Base-by-base conservation (phyloP, 495 filamentous ascomycete species). In the Tuber magnatum region DNA sequence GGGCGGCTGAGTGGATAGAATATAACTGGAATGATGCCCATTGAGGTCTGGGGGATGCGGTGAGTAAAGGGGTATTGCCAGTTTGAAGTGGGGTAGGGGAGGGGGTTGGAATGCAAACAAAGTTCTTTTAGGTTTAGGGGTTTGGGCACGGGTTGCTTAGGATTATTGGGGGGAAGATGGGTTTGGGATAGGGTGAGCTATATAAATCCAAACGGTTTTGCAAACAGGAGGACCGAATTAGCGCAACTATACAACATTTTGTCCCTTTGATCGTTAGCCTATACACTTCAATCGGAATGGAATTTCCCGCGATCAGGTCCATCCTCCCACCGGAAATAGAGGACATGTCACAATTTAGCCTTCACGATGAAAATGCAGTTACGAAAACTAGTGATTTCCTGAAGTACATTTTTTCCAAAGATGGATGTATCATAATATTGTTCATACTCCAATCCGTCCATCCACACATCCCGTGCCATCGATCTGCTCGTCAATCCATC, bases 11-110 rank as follows among this genome's bases (percentile, higher is more conserved):
- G 8, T 78, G 72, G 40, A 70, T 76, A 6, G 76, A 78, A 51
- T 78, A 78, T 44, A 74, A 78, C 65, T 78, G 76, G 76, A 73
- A 73, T 35, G 56, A 65, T 35, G 14, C 28, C 9, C 32, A 65
- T 20, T 65, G 28, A 32, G 32, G 56, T 18, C 51, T 14, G 51
- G 24, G 24, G n/a, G 51, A 24, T 56, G 48, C 9, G 7, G 48
- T 1, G 14, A 12, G 56, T 18, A 32, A n/a, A 18, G 56, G 56
- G 56, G 28, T 32, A 5, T 16, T 44, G 5, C 20, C 14, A 3
- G 12, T 65, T 65, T 65, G 32, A 65, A 7, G 56, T 35, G 32
- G 12, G 56, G 56, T 18, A 3, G 56, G 24, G 22, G 44, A 44
- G 46, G 56, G 56, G 56, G 56, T 65, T 65, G 56, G 56, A n/a